Percentiles rank a stretch among this genome's conserved stretches.
Evolutionary conservation across 805 yeast species (phyloP).

Genomic region (Hyphopichia homilentoma): DNA sequence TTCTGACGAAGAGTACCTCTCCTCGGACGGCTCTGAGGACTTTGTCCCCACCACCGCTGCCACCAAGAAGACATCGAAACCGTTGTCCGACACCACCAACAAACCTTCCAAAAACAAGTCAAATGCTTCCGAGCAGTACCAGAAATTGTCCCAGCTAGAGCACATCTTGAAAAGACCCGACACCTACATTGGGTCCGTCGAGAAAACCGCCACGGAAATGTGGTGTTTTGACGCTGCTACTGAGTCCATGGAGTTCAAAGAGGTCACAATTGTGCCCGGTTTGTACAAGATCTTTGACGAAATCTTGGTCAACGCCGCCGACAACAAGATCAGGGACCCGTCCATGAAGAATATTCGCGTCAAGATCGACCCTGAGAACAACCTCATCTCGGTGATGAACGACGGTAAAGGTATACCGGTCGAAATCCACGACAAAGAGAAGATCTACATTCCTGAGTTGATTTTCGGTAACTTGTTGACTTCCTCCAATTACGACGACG

Average conservation of each 20-base stretch:
- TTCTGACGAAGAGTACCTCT: slow-evolving; percentile 9
- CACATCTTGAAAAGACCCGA: slow-evolving; percentile 97
- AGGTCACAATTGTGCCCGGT: slow-evolving; percentile 90
- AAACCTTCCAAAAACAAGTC: slow-evolving; percentile 11
- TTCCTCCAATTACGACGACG: slow-evolving; percentile 93
- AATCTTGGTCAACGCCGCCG: slow-evolving; percentile 96
- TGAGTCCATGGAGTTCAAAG: slow-evolving; percentile 45
- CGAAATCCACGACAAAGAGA: slow-evolving; percentile 87
- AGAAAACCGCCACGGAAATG: slow-evolving; percentile 69
- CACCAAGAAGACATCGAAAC: slow-evolving; percentile 8
- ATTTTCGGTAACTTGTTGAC: slow-evolving; percentile 94
- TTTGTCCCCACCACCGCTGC: slow-evolving; percentile 13
- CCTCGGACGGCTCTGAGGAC: slow-evolving; percentile 16
- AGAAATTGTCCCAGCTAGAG: slow-evolving; percentile 89
- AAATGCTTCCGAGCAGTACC: slow-evolving; percentile 72
- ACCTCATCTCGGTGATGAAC: slow-evolving; percentile 75
- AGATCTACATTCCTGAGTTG: slow-evolving; percentile 91
- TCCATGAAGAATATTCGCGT: slow-evolving; percentile 83
- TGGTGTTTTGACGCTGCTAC: slow-evolving; percentile 69
- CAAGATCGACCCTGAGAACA: slow-evolving; percentile 70
- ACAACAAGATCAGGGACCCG: slow-evolving; percentile 94
- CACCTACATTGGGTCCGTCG: slow-evolving; percentile 95
- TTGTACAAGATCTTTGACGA: slow-evolving; percentile 95
- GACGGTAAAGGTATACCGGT: slow-evolving; percentile 96
- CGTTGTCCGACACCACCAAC: slow-evolving; percentile 22